Base-by-base conservation (phyloP, 164 flowering plant species). In the Saururus chinensis region DNA sequence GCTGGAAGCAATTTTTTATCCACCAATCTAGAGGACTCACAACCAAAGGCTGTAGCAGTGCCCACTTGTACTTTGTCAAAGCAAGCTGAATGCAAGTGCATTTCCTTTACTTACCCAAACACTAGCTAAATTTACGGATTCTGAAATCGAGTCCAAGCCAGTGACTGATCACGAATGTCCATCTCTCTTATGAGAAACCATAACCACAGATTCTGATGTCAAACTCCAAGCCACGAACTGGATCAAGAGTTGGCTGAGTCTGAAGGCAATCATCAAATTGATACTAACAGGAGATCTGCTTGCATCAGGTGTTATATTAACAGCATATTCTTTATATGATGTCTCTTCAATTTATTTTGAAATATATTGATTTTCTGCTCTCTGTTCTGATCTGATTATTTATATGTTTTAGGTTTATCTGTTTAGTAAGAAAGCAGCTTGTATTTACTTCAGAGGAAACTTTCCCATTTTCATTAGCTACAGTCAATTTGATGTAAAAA, bases 1-100 rank as follows among this genome's bases (percentile, higher is more conserved):
- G 81, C 81, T 60, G 76, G 81, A 59, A 63, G 48, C 30, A 62
- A 59, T 55, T 67, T 76, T 19, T 53, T 73, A n/a, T 54, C 74
- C 22, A 23, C 72, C 59, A 55, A 23, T 51, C 65, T 53, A 60
- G 40, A 40, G 67, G 57, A 74, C 16, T 63, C 79, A 9, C 21
- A 69, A 41, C 66, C 57, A 30, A 66, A 23, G 53, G 74, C 66
- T 23, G 56, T 63, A 17, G 53, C 73, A 23, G 66, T 77, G 9
- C 41, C 70, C 20, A 61, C 62, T 54, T 51, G 37, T 37, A 65
- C 63, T 42, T 57, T 58, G 0, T 62, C 66, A 19, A 64, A 62
- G 14, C 49, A 45, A 12, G 56, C 71, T 4, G 79, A 73, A 19
- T 72, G 79, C 1, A 71, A 71, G 64, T 51, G 63, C 0, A 70